Evolutionary conservation across 2,329 filamentous ascomycete species (phyloP).

Genomic region (Paraphaeosphaeria minitans): DNA sequence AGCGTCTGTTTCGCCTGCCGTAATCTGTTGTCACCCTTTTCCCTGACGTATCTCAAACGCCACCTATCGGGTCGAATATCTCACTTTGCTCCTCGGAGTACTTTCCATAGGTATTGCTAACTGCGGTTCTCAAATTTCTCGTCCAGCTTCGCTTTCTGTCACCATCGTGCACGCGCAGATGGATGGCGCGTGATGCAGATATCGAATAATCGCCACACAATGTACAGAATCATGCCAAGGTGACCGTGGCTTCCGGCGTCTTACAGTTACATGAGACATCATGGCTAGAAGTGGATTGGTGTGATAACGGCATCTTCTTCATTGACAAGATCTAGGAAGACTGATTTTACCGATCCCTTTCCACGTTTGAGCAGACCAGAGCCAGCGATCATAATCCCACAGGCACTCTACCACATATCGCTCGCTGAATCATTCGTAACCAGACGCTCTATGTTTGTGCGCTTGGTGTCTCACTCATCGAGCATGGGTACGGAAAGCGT

Average conservation of each 20-base stretch:
- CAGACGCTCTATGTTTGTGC: too few relatives aligned
- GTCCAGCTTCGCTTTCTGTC: slow-evolving; percentile 75
- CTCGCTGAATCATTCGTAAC: too few relatives aligned
- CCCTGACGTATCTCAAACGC: neutral
- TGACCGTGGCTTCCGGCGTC: slow-evolving; percentile 24
- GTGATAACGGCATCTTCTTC: too few relatives aligned
- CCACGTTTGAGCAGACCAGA: slow-evolving; percentile 27
- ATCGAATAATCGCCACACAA: neutral
- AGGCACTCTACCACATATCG: too few relatives aligned
- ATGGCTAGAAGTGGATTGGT: too few relatives aligned
- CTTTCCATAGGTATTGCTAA: slow-evolving; percentile 17
- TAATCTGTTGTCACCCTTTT: too few relatives aligned
- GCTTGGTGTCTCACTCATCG: too few relatives aligned
- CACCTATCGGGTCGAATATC: neutral
- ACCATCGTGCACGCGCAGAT: slow-evolving; percentile 8
- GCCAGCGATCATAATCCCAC: slow-evolving; percentile 30
- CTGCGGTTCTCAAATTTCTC: slow-evolving; percentile 89
- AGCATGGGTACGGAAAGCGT: too few relatives aligned
- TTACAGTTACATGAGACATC: slow-evolving; percentile 31
- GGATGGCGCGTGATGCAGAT: slow-evolving; percentile 2
- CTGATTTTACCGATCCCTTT: too few relatives aligned
- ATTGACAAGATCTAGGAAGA: too few relatives aligned
- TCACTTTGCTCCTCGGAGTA: slow-evolving; percentile 7
- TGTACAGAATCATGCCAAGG: too few relatives aligned
- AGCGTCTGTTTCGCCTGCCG: too few relatives aligned